These are phyloP conservation scores for Mycena citricolor DNA, from an alignment of 1,284 basidiomycete species.

Conservation along the genomic window DNA sequence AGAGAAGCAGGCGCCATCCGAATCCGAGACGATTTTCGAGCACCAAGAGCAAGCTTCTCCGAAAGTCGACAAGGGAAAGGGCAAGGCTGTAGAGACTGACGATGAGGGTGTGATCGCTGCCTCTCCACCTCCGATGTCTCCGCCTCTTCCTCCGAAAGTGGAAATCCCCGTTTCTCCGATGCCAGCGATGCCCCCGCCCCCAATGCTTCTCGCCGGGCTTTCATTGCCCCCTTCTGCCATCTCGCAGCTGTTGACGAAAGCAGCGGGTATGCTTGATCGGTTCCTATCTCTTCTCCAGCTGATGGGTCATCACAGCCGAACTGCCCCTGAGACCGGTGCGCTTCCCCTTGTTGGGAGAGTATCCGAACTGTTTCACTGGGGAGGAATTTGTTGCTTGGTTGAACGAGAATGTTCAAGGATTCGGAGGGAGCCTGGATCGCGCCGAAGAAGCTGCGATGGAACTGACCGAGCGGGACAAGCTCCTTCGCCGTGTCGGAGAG, in stretches of 20 bases:
- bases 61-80: constrained; percentile 78
- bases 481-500: constrained; percentile 78
- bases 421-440: constrained; percentile 71
- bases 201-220: constrained; percentile 74
- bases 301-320: constrained; percentile 34
- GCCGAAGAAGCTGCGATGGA: constrained; percentile 80
- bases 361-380: constrained; percentile 81
- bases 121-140: constrained; percentile 67
- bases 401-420: constrained; percentile 63
- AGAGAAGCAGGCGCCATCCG: constrained; percentile 14
- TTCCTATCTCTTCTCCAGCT: background rate
- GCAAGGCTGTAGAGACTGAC: constrained; percentile 49
- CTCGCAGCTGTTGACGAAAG: constrained; percentile 65
- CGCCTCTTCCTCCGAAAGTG: constrained; percentile 49
- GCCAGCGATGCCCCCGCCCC: constrained; percentile 43
- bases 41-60: constrained; percentile 36
- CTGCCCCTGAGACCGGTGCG: constrained; percentile 64
- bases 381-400: constrained; percentile 81
- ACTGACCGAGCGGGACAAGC: constrained; percentile 71
- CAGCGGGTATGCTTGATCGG: constrained; percentile 40
- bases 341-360: constrained; percentile 85
- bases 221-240: constrained; percentile 63
- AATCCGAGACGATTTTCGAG: constrained; percentile 13
- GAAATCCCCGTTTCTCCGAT: constrained; percentile 37
- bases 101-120: constrained; percentile 39